Percentiles rank a stretch among this genome's conserved stretches.
Conservation (phyloP, 306 rosid genomes). For the Malus fusca region DNA sequence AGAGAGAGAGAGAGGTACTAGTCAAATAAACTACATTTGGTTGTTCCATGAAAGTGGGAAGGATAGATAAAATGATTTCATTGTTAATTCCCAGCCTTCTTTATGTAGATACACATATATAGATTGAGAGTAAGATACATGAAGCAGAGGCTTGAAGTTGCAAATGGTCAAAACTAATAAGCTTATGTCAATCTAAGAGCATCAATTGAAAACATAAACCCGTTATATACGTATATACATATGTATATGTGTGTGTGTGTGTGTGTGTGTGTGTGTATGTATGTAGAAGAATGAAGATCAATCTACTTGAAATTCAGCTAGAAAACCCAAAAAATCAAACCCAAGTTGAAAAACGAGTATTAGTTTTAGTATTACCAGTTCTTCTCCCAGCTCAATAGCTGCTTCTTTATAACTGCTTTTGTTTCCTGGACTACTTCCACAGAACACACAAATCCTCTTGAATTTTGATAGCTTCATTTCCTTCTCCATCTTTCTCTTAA, state of each 20-base stretch:
- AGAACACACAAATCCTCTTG: slow-evolving; percentile 89
- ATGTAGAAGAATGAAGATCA: neutral
- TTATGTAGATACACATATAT: neutral
- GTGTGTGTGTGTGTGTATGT: neutral
- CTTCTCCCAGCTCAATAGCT: slow-evolving; percentile 85
- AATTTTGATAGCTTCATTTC: slow-evolving; percentile 59
- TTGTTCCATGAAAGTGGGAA: neutral
- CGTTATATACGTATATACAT: neutral
- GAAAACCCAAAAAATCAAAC: neutral
- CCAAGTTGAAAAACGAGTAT: neutral
- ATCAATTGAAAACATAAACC: neutral
- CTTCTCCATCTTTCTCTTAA: slow-evolving; percentile 35
- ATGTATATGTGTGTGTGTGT: neutral
- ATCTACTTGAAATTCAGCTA: neutral
- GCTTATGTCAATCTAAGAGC: neutral
- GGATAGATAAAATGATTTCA: neutral
- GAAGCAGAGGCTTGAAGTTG: neutral
- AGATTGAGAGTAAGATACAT: neutral
- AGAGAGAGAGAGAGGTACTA: neutral
- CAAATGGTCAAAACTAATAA: neutral
- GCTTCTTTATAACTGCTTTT: slow-evolving; percentile 77
- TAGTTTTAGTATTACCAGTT: slow-evolving; percentile 40
- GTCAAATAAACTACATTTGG: neutral
- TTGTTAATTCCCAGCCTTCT: neutral
- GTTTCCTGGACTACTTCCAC: slow-evolving; percentile 93